Evolutionary conservation across 2,329 filamentous ascomycete species (phyloP), one percentile per base, ranked within the genome.

Genomic region (Fusarium dimerum): DNA sequence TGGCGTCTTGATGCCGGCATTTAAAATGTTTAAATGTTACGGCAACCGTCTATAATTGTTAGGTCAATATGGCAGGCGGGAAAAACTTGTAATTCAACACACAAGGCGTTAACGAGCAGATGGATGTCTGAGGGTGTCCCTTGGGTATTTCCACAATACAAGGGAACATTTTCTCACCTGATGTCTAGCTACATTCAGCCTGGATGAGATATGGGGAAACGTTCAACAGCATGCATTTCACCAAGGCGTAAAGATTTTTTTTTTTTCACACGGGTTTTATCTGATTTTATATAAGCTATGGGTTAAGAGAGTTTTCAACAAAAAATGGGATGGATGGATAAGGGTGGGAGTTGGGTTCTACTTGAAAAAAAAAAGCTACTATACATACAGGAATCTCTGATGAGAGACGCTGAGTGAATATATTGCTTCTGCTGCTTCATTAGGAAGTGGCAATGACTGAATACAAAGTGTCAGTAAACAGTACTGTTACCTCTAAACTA

Each of bases 1-100:
- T 87, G 84, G 84, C 81, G 84, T 68, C 69, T 77, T 52, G 82
- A 85, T 64, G 81, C 82, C 55, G 80, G 80, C 62, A 72, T 84
- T 67, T 85, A 82, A 78, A 40, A 42, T 55, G 54, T 26, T 50
- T 43, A 40, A 40, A 46, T 32, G 26, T 48, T 48, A 54, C 41
- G 40, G 15, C 7, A 52, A 45, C 43, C 51, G 46, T 52, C 54
- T 26, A 51, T 56, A 46, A 56, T 52, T 45, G 38, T 52, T 46
- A 48, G 43, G 57, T 39, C 47, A 52, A 15, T 5, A 9, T 5
- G n/a, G 15, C 5, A 36, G 32, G 20, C 30, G 43, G 32, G 30
- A 40, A 45, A n/a, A 45, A n/a, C 50, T 43, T 42, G 18, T 51
- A 55, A 40, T 54, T 52, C 57, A 55, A 54, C 49, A 60, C 48